Evolutionary conservation across 371 early-diverging fungal species (phyloP), one percentile per base, ranked within the genome.

Genomic region (Mortierella sp.): DNA sequence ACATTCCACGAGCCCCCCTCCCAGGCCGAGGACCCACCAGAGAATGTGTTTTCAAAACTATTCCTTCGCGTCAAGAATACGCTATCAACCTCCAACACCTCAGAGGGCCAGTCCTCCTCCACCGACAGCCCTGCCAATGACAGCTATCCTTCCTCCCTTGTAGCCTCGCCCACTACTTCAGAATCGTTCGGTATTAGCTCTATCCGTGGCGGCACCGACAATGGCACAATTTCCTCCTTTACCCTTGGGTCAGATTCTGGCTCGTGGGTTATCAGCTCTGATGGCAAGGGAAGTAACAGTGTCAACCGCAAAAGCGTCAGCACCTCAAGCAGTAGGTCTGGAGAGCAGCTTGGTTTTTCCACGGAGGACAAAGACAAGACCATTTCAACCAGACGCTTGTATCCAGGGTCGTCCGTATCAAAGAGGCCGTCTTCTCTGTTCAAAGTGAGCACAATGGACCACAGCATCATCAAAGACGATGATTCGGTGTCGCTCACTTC

Each of bases 11-110:
- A 76, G 55, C 76, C 66, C 1, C 72, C 68, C 29, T 50, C 55
- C 40, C 74, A 56, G 54, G 79, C 41, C 49, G 81, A 50, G 67
- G 80, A 77, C 45, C 83, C 57, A 78, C 86, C 63, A 3, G 88
- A 87, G 70, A 85, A 83, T n/a, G 82, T 85, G 5, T 72, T 89
- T 13, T 85, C 86, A 27, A 89, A 87, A 54, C 63, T 89, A 62
- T 81, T 89, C 60, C 84, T 81, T 41, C 82, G 84, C 14, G 86
- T 89, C 58, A 86, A 81, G 46, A 83, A 80, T 29, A 83, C 88
- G 0, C 83, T 86, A 21, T 74, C 79, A n/a, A 54, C 66, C 14
- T 14, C 65, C 6, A 5, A 3, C 24, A 7, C 48, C 12, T 47
- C 48, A 6, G 24, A 19, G 6, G 28, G 37, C 2, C 14, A 12